Evolutionary conservation across 805 yeast species (phyloP).

Genomic region (Wickerhamiella kurtzmanii): DNA sequence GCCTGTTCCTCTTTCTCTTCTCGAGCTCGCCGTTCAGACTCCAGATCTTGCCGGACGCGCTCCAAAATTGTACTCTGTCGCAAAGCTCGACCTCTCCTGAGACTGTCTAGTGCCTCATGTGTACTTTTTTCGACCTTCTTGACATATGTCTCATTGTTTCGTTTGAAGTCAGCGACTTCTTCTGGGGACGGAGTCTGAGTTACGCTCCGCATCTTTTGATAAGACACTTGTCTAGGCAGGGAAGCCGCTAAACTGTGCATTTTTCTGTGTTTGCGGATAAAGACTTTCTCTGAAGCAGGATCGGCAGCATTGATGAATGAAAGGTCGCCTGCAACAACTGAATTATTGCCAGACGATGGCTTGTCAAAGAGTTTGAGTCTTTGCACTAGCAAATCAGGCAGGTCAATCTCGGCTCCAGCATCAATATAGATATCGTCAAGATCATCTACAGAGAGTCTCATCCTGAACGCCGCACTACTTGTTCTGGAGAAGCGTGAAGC

Average conservation of each 20-base stretch:
- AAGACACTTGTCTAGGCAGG: background rate
- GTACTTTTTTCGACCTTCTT: background rate
- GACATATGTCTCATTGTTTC: background rate
- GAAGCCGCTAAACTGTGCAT: background rate
- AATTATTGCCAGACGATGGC: background rate
- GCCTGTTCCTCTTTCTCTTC: constrained; percentile 1
- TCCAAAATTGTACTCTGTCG: constrained; percentile 1
- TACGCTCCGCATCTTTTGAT: background rate
- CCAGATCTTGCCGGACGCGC: constrained; percentile 2
- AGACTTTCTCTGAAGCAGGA: background rate
- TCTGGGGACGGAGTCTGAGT: background rate
- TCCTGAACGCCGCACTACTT: no score
- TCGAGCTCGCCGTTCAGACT: constrained; percentile 1
- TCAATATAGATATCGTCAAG: background rate
- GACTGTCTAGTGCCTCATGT: background rate
- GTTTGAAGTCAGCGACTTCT: background rate
- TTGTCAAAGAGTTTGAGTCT: background rate
- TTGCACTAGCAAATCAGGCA: background rate
- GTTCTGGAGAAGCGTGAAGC: no score
- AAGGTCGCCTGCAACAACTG: no score
- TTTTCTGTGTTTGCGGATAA: background rate
- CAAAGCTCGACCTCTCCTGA: background rate
- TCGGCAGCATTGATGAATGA: background rate
- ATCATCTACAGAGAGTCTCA: background rate
- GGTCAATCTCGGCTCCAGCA: background rate